These are phyloP conservation scores for Lactuca sativa DNA, from an alignment of 129 eudicot genomes.

Conservation along the genomic window DNA sequence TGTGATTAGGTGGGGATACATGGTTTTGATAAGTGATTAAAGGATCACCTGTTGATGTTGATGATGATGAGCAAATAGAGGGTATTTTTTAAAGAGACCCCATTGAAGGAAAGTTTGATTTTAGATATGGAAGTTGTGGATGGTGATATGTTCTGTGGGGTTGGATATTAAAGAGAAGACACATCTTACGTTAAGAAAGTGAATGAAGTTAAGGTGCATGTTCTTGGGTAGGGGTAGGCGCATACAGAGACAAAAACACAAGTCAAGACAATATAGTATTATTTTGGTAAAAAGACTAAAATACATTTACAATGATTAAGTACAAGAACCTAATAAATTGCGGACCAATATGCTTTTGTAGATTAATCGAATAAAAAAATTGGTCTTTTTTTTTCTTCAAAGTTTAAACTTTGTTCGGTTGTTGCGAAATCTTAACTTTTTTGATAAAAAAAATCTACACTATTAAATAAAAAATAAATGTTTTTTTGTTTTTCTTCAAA, in stretches of 20 bases:
- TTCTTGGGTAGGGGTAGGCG: conserved; percentile 31
- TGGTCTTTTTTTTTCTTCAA: no score
- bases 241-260: conserved; percentile 16
- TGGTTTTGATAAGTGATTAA: neutral
- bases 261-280: conserved; percentile 30
- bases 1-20: neutral
- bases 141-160: conserved; percentile 22
- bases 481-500: no score
- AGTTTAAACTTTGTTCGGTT: no score
- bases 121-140: conserved; percentile 13
- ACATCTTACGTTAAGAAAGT: conserved; percentile 22
- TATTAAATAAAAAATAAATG: no score
- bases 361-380: no score
- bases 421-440: no score
- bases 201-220: conserved; percentile 25
- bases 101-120: conserved; percentile 17
- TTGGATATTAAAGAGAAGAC: conserved; percentile 17
- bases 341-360: neutral
- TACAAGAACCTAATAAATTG: neutral
- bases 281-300: conserved; percentile 16
- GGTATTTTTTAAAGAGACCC: conserved; percentile 7
- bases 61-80: neutral
- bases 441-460: no score
- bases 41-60: neutral
- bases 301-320: conserved; percentile 21